phyloP scores from a whole-genome alignment of 306 rosid species.

The Glycine tomentella region DNA sequence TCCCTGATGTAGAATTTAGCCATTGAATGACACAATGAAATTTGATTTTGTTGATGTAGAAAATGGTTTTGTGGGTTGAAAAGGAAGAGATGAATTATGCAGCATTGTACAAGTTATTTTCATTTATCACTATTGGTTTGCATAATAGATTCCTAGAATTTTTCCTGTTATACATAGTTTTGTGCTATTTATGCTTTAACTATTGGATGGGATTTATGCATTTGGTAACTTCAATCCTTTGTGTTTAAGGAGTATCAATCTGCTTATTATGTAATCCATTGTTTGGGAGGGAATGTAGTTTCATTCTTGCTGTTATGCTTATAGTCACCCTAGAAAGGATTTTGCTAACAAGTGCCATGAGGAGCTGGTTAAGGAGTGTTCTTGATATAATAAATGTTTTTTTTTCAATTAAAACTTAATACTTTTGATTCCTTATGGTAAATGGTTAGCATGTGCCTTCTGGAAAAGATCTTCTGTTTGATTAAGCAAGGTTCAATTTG shows the following conservation, averaged over 20 bases:
- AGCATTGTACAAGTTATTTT: neutral
- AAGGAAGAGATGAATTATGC: neutral
- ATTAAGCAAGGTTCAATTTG: no score
- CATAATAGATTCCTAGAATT: no score
- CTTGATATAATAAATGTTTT: neutral
- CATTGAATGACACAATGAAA: no score
- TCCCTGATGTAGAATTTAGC: no score
- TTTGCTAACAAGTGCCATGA: neutral
- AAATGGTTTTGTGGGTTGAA: no score
- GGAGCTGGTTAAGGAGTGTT: neutral
- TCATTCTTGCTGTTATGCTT: slow-evolving; percentile 13
- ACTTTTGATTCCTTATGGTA: neutral
- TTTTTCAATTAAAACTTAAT: neutral
- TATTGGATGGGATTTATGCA: neutral
- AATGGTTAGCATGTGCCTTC: neutral
- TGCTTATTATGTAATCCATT: slow-evolving; percentile 5
- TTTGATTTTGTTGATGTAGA: no score
- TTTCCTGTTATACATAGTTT: neutral
- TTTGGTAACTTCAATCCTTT: neutral
- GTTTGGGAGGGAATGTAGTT: neutral
- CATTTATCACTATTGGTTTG: neutral
- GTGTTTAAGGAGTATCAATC: slow-evolving; percentile 20
- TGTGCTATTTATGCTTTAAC: neutral
- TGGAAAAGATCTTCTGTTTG: neutral
- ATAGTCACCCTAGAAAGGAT: slow-evolving; percentile 10